Percentiles rank a stretch among this genome's conserved stretches.
These are phyloP conservation scores for Pythium phragmitis DNA, from an alignment of 352 stramenopile genomes.

Conservation along the genomic window DNA sequence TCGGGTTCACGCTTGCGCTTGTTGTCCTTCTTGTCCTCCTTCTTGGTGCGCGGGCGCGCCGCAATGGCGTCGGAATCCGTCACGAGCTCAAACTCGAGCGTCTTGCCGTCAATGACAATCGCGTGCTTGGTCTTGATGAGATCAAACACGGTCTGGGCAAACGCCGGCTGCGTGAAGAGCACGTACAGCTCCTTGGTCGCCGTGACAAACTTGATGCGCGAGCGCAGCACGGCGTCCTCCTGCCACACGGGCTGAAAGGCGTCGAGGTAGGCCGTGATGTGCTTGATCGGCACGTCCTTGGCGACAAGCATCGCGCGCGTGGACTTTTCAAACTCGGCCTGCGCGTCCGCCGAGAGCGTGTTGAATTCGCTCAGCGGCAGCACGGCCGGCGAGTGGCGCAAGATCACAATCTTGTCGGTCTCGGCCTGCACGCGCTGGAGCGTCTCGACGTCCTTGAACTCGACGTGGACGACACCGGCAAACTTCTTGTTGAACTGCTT, in stretches of 20 bases:
- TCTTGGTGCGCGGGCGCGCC: constrained; percentile 54
- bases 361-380: constrained; percentile 57
- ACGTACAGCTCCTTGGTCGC: constrained; percentile 74
- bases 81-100: constrained; percentile 73
- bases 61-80: constrained; percentile 72
- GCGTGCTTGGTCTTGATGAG: constrained; percentile 35
- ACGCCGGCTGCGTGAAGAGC: constrained; percentile 69
- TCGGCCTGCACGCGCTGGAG: constrained; percentile 50
- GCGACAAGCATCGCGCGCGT: constrained; percentile 79
- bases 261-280: constrained; percentile 70
- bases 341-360: constrained; percentile 63
- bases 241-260: constrained; percentile 70
- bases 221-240: constrained; percentile 59
- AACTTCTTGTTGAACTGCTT: constrained; percentile 75
- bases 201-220: constrained; percentile 67
- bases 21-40: constrained; percentile 50
- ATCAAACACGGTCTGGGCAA: constrained; percentile 64
- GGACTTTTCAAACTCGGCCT: constrained; percentile 84
- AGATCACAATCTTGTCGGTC: constrained; percentile 56
- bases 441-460: constrained; percentile 63
- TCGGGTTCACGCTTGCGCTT: constrained; percentile 74
- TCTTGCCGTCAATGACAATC: constrained; percentile 59
- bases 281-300: constrained; percentile 77
- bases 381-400: constrained; percentile 53
- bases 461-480: constrained; percentile 67